Base-by-base conservation (phyloP, 441 rosid genomes). In the Populus trichocarpa region DNA sequence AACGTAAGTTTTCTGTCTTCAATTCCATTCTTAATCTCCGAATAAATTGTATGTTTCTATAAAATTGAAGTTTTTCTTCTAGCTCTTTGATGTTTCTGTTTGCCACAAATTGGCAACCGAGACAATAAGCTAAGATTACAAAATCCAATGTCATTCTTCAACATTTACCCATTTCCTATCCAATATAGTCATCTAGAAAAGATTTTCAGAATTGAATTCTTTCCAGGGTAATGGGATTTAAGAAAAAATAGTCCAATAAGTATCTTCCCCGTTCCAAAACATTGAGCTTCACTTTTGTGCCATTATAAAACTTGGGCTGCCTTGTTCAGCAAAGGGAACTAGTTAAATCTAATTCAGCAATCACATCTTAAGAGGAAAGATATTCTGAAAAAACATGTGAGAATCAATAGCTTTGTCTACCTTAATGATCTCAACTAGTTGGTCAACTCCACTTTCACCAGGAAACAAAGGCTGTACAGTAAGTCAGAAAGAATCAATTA, bases 391-490 rank as follows among this genome's bases (percentile, higher is more conserved):
- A 78, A 23, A 78, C 2, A 8, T 59, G 63, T 8, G 53, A 77
- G 59, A 75, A 59, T 59, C 28, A 69, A 80, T 66, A 81, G 75
- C 75, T 13, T 57, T 67, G 59, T 73, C 76, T 81, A 96, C 99
- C 98, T 96, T 96, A 75, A 96, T 96, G 85, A 96, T 94, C 87
- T 96, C 98, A 82, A 94, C 98, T 72, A 96, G 90, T 84, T 93
- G 99, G 85, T 96, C 98, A 2, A 96, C 98, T 80, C 99, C 99
- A 46, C 99, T 96, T 87, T 96, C 99, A 75, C 98, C 99, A 32
- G 98, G 98, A 89, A 96, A 96, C 79, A 96, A 78, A 77, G 99
- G 99, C 98, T 96, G 94, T 76, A 75, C n/a, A 67, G 46, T 70
- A 68, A 50, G 78, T 64, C 67, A 84, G 78, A 79, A 64, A 28